These are phyloP conservation scores for Rosa hybrid DNA, from an alignment of 331 rosid genomes.

Conservation along the genomic window DNA sequence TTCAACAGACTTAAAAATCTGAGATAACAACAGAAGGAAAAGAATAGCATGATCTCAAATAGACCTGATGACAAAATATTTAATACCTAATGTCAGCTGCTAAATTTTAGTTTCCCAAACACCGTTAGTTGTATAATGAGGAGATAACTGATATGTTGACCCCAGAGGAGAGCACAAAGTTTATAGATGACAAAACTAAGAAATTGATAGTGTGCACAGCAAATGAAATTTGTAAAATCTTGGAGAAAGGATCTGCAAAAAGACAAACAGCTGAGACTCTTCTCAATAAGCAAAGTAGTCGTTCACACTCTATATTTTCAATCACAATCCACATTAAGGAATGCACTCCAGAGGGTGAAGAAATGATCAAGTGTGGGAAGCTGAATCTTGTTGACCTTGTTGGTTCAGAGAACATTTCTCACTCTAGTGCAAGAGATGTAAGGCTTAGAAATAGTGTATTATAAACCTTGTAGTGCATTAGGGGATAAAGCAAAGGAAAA, in stretches of 20 bases:
- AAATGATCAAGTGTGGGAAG: slow-evolving; percentile 98
- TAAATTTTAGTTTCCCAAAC: slow-evolving; percentile 1
- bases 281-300: slow-evolving; percentile 97
- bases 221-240: slow-evolving; percentile 93
- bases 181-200: slow-evolving; percentile 84
- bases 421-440: slow-evolving; percentile 99
- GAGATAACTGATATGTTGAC: slow-evolving; percentile 95
- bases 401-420: slow-evolving; percentile 98
- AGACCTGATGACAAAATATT: neutral
- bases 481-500: neutral
- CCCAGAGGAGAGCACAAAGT: slow-evolving; percentile 81
- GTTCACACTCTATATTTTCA: slow-evolving; percentile 91
- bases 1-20: no score
- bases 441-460: neutral
- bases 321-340: slow-evolving; percentile 99
- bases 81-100: no score
- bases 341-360: slow-evolving; percentile 98
- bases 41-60: neutral
- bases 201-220: slow-evolving; percentile 98
- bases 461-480: neutral
- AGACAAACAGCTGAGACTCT: slow-evolving; percentile 99
- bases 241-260: slow-evolving; percentile 96
- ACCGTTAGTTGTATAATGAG: slow-evolving; percentile 96
- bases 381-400: slow-evolving; percentile 97
- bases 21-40: neutral